Conservation (phyloP, 306 rosid genomes). For the Leucaena leucocephala region DNA sequence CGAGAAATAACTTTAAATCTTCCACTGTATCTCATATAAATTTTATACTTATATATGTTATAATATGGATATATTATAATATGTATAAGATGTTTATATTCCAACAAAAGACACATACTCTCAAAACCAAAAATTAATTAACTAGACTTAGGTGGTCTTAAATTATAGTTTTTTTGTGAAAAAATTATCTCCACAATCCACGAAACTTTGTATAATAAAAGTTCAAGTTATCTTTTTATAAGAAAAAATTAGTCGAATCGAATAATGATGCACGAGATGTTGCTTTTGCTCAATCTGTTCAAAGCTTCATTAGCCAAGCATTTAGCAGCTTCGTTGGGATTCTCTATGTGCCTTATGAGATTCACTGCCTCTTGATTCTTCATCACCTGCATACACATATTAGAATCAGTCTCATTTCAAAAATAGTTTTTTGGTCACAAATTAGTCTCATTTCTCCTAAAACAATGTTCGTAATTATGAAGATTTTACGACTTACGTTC, state of each 20-base stretch:
- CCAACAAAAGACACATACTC: too few relatives aligned
- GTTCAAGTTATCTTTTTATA: not conserved
- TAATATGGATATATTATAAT: too few relatives aligned
- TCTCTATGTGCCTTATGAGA: conserved; percentile 71
- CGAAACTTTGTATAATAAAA: not conserved
- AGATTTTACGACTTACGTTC: conserved; percentile 62
- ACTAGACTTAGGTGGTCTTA: too few relatives aligned
- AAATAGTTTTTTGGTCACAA: not conserved
- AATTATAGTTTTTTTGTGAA: not conserved
- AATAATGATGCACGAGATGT: conserved; percentile 79
- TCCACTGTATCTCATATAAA: too few relatives aligned
- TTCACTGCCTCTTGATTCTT: conserved; percentile 88
- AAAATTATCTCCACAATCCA: not conserved
- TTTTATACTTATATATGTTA: too few relatives aligned
- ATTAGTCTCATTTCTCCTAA: not conserved
- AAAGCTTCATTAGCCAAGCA: conserved; percentile 82
- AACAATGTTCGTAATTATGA: not conserved
- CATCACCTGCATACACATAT: conserved; percentile 58
- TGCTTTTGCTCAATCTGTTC: conserved; percentile 76
- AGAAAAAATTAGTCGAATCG: conserved; percentile 57
- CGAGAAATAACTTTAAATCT: too few relatives aligned
- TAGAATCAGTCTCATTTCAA: too few relatives aligned
- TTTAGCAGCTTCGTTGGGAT: conserved; percentile 83
- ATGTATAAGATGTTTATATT: too few relatives aligned
- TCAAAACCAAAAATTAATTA: too few relatives aligned